Evolutionary conservation across 2,329 filamentous ascomycete genomes (phyloP).

Genomic region (Dendrostoma leiphaemia): DNA sequence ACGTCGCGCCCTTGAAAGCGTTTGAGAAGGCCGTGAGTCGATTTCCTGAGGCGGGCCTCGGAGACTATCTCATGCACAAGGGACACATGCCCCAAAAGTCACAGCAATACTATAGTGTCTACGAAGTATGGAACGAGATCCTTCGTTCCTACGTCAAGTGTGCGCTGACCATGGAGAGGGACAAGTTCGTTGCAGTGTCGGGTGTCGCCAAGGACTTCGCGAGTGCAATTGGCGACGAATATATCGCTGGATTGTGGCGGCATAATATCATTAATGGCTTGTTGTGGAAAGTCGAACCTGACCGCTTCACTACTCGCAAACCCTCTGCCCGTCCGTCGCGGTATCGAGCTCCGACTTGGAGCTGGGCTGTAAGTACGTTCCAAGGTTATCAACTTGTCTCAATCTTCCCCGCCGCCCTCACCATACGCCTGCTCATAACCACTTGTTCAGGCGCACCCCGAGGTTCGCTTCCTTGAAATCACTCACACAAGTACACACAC

Average conservation of each 20-base stretch:
- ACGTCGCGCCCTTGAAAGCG: background rate
- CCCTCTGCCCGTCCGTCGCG: background rate
- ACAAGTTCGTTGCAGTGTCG: conserved; percentile 15
- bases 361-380: conserved; percentile 7
- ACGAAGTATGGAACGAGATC: conserved; percentile 9
- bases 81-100: background rate
- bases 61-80: too few relatives aligned
- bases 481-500: too few relatives aligned
- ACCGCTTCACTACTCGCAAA: background rate
- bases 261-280: conserved; percentile 6
- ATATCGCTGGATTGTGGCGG: conserved; percentile 12
- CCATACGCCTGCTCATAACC: background rate
- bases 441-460: background rate
- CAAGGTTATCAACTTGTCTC: too few relatives aligned
- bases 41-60: background rate
- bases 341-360: conserved; percentile 15
- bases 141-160: conserved; percentile 2
- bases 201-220: conserved; percentile 13
- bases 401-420: too few relatives aligned
- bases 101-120: background rate
- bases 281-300: background rate
- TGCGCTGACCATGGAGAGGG: background rate
- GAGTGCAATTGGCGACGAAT: background rate
- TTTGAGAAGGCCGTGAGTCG: background rate
- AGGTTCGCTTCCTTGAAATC: too few relatives aligned